Evolutionary conservation across 495 filamentous ascomycete genomes (phyloP).

Genomic region (Lepraria neglecta): DNA sequence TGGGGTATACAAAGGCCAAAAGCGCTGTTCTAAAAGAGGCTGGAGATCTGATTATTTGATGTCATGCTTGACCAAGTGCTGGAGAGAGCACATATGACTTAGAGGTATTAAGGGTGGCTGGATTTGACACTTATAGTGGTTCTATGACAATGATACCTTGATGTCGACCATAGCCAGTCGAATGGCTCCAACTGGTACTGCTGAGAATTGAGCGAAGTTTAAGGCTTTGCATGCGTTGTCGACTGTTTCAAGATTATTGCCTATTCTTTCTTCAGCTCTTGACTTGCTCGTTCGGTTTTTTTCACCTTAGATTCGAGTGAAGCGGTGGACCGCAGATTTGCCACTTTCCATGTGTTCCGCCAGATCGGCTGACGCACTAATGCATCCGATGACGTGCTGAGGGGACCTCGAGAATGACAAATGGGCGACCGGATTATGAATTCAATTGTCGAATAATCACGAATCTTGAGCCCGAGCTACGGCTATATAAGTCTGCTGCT

Average conservation of each 20-base stretch:
- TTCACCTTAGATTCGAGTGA: too few species aligned
- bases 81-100: constrained; percentile 25
- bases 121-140: not conserved
- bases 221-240: too few species aligned
- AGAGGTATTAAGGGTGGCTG: constrained; percentile 5
- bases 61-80: constrained; percentile 33
- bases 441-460: constrained; percentile 1
- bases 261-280: too few species aligned
- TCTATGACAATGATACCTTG: too few species aligned
- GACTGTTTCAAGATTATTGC: too few species aligned
- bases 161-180: too few species aligned
- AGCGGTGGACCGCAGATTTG: not conserved
- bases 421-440: constrained; percentile 7
- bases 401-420: constrained; percentile 12
- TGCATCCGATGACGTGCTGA: constrained; percentile 18
- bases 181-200: too few species aligned
- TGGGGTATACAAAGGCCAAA: not conserved
- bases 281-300: too few species aligned
- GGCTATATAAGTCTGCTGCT: constrained; percentile 10
- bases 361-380: not conserved
- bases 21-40: not conserved
- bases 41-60: not conserved
- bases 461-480: not conserved
- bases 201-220: too few species aligned
- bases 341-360: not conserved